Evolutionary conservation across 2,329 filamentous ascomycete genomes (phyloP).

Genomic region (Endocalyx cinctus): DNA sequence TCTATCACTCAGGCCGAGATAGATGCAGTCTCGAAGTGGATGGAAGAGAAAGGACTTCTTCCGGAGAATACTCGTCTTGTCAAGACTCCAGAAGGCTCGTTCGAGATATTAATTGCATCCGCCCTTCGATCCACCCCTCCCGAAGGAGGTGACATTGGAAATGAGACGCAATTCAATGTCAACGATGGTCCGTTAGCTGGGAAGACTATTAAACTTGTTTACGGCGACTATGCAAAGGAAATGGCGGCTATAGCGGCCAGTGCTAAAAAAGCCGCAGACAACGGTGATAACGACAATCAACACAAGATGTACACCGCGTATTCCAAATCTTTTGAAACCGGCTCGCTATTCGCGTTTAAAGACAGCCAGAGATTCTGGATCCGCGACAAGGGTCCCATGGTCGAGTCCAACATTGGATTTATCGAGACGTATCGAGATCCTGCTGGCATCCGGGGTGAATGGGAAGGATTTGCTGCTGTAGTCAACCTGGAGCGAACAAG

Average conservation of each 20-base stretch:
- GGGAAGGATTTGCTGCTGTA: constrained; percentile 78
- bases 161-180: constrained; percentile 56
- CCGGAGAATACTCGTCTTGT: constrained; percentile 72
- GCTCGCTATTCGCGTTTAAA: constrained; percentile 74
- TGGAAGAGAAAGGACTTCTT: constrained; percentile 66
- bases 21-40: constrained; percentile 64
- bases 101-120: constrained; percentile 72
- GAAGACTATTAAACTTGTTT: constrained; percentile 66
- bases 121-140: constrained; percentile 55
- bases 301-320: constrained; percentile 56
- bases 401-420: constrained; percentile 79
- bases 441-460: constrained; percentile 74
- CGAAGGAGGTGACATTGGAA: constrained; percentile 64
- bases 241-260: constrained; percentile 66
- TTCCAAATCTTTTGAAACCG: constrained; percentile 67
- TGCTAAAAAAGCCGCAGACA: constrained; percentile 62
- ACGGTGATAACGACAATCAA: constrained; percentile 70
- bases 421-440: constrained; percentile 84
- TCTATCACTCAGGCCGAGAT: constrained; percentile 73
- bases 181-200: constrained; percentile 57
- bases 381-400: constrained; percentile 72
- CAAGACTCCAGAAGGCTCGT: constrained; percentile 60
- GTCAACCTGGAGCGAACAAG: constrained; percentile 88
- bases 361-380: constrained; percentile 80
- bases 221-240: constrained; percentile 69